Percentiles rank a stretch among this genome's conserved stretches.
phyloP scores from a whole-genome alignment of 108 stramenopile genomes.

The Cyclotella sp. region DNA sequence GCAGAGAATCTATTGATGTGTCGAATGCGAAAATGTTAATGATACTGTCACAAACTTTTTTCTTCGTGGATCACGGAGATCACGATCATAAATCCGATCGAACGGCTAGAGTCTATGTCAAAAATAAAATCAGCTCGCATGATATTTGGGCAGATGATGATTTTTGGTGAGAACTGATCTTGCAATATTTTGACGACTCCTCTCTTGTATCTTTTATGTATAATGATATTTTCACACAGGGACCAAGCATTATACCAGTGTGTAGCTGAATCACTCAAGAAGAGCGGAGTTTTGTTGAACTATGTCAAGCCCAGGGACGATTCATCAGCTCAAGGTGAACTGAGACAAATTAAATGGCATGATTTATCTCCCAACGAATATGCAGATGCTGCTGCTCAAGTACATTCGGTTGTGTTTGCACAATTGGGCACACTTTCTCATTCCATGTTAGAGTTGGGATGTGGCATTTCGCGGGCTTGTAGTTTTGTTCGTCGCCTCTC shows the following conservation, averaged over 20 bases:
- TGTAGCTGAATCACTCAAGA: constrained; percentile 67
- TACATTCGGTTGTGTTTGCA: constrained; percentile 80
- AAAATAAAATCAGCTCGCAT: constrained; percentile 56
- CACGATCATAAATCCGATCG: constrained; percentile 27
- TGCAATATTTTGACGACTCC: background rate
- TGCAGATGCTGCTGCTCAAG: constrained; percentile 72
- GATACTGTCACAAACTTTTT: constrained; percentile 78
- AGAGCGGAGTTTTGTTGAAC: constrained; percentile 73
- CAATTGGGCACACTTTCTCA: constrained; percentile 78
- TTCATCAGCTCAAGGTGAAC: constrained; percentile 9
- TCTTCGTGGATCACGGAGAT: constrained; percentile 27
- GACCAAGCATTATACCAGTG: constrained; percentile 73
- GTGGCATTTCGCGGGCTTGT: constrained; percentile 59
- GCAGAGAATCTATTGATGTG: constrained; percentile 55
- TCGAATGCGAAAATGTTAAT: constrained; percentile 78
- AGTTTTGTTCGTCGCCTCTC: constrained; percentile 75
- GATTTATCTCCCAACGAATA: constrained; percentile 65
- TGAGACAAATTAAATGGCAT: constrained; percentile 74
- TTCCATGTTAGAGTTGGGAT: constrained; percentile 79
- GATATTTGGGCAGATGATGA: constrained; percentile 69
- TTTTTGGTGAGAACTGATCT: constrained; percentile 48
- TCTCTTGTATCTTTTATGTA: background rate
- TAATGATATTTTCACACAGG: background rate
- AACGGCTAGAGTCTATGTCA: constrained; percentile 52
- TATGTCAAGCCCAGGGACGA: constrained; percentile 40